A percentile compares a stretch with the other conserved stretches of the same genome.
These are phyloP conservation scores for Trichoderma reesei DNA, from an alignment of 495 filamentous ascomycete species.

Conservation along the genomic window DNA sequence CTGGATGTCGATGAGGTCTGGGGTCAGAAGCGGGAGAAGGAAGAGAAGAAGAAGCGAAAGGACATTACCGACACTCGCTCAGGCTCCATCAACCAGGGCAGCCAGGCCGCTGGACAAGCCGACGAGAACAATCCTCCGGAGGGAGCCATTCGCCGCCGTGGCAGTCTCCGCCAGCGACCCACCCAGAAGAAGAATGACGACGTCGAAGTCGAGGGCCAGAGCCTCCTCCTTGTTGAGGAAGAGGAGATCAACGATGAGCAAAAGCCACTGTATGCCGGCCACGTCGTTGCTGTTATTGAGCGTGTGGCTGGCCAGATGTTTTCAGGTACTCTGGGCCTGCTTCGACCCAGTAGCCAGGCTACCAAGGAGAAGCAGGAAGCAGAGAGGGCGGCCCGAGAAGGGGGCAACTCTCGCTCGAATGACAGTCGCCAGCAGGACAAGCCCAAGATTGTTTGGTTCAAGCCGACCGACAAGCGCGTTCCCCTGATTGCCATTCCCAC, in stretches of 20 bases:
- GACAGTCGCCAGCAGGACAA: slow-evolving; percentile 81
- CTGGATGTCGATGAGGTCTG: slow-evolving; percentile 98
- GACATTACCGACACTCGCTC: slow-evolving; percentile 88
- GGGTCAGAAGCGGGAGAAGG: slow-evolving; percentile 96
- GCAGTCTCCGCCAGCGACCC: slow-evolving; percentile 89
- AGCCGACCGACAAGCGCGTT: slow-evolving; percentile 97
- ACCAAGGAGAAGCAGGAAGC: slow-evolving; percentile 99
- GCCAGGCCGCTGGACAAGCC: slow-evolving; percentile 55
- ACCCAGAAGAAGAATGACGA: slow-evolving; percentile 99
- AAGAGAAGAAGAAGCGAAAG: slow-evolving; percentile 99
- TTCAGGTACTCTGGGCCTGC: slow-evolving; percentile 85
- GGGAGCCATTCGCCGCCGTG: slow-evolving; percentile 81
- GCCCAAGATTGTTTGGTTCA: slow-evolving; percentile 99
- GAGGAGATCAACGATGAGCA: slow-evolving; percentile 98
- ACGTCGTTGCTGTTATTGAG: slow-evolving; percentile 95
- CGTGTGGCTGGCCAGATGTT: slow-evolving; percentile 98
- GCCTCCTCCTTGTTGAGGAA: slow-evolving; percentile 90
- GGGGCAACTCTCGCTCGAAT: slow-evolving; percentile 61
- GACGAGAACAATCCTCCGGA: slow-evolving; percentile 58
- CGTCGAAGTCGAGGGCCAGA: slow-evolving; percentile 97
- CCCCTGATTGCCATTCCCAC: slow-evolving; percentile 97
- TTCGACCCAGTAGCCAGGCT: slow-evolving; percentile 94
- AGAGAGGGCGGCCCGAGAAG: slow-evolving; percentile 85
- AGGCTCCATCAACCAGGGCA: slow-evolving; percentile 59
- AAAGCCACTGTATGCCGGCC: slow-evolving; percentile 93